These are phyloP conservation scores for Paramecium bursaria DNA, from an alignment of 73 alveolate genomes.

Conservation along the genomic window DNA sequence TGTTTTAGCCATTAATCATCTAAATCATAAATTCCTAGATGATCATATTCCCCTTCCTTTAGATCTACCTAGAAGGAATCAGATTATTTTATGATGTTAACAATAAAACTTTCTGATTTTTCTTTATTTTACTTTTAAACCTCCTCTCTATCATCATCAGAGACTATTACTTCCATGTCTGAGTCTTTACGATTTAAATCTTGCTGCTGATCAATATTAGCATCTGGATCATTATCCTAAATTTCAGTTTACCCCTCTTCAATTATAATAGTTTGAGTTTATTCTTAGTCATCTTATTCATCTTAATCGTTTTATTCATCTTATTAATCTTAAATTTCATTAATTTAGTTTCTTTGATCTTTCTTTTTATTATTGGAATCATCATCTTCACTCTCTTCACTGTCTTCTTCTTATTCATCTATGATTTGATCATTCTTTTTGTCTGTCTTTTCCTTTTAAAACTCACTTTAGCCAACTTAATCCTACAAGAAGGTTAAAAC, in stretches of 20 bases:
- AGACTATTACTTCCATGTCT: no score
- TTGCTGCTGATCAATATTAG: no score
- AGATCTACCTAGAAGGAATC: slow-evolving; percentile 57
- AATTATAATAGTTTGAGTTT: no score
- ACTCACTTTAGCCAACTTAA: slow-evolving; percentile 50
- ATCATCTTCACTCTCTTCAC: slow-evolving; percentile 61
- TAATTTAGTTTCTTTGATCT: background rate
- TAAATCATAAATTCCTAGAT: slow-evolving; percentile 70
- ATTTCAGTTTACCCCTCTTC: no score
- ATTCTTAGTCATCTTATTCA: no score
- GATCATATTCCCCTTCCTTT: background rate
- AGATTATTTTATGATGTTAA: no score
- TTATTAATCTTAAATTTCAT: background rate
- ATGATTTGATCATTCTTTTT: slow-evolving; percentile 63
- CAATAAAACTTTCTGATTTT: no score
- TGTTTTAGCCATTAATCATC: slow-evolving; percentile 80
- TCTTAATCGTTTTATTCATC: no score
- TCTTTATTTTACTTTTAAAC: no score
- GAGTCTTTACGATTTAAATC: no score
- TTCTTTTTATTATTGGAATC: slow-evolving; percentile 62
- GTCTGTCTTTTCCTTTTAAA: slow-evolving; percentile 5
- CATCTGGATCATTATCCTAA: no score
- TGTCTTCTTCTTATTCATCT: slow-evolving; percentile 67
- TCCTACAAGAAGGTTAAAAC: slow-evolving; percentile 73
- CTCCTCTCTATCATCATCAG: no score